These are phyloP conservation scores for Canna indica DNA, from an alignment of 176 grass and related monocot genomes.

Conservation along the genomic window DNA sequence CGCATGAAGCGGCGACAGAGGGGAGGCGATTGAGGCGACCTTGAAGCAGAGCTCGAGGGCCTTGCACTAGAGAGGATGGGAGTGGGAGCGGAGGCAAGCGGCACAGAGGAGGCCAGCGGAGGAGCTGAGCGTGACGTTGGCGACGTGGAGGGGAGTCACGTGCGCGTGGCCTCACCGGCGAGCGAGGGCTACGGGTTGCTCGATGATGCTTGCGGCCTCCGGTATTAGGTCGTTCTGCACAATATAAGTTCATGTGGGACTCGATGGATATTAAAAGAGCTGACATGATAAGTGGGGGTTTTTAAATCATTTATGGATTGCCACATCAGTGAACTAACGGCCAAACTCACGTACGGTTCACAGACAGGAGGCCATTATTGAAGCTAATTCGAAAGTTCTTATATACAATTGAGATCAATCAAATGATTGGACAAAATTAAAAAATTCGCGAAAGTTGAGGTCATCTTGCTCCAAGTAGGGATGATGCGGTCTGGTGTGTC, in stretches of 20 bases:
- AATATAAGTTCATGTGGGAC: constrained; percentile 52
- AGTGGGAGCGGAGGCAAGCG: constrained; percentile 76
- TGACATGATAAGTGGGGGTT: too few relatives aligned
- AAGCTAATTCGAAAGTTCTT: too few relatives aligned
- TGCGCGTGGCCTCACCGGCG: constrained; percentile 71
- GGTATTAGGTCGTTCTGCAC: constrained; percentile 72
- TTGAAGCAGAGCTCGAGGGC: constrained; percentile 96
- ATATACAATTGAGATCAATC: too few relatives aligned
- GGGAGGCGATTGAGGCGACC: constrained; percentile 96
- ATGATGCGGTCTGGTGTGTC: too few relatives aligned
- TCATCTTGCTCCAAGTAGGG: too few relatives aligned
- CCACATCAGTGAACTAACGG: too few relatives aligned
- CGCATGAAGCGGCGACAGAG: constrained; percentile 27
- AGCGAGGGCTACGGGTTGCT: constrained; percentile 59
- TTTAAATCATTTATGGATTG: too few relatives aligned
- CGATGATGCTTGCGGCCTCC: constrained; percentile 58
- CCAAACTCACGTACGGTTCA: too few relatives aligned
- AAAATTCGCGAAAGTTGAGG: too few relatives aligned
- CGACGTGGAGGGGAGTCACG: constrained; percentile 91
- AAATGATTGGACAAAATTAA: too few relatives aligned
- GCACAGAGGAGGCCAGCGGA: constrained; percentile 45
- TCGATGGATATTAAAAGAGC: too few relatives aligned
- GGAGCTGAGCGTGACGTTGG: constrained; percentile 61
- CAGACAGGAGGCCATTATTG: too few relatives aligned
- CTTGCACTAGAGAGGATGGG: constrained; percentile 94